phyloP scores from a whole-genome alignment of 1,284 basidiomycete species.

The Trametes versicolor region DNA sequence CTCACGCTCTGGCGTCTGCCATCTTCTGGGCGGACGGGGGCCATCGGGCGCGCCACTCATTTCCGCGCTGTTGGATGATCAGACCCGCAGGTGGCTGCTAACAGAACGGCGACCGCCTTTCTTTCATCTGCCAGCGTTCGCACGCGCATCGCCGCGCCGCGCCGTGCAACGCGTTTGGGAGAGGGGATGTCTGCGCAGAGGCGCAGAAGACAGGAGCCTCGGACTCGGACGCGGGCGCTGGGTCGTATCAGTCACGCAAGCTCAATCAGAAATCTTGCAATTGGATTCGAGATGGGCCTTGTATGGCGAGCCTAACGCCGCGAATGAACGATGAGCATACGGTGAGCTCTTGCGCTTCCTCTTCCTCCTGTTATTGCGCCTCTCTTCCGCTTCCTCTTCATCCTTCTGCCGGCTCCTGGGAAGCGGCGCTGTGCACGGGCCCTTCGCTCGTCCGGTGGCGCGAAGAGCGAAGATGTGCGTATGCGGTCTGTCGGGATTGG shows the following conservation, averaged over 20 bases:
- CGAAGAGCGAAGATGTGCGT: constrained; percentile 5
- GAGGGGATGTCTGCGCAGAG: background rate
- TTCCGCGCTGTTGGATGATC: constrained; percentile 22
- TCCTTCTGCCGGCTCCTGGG: constrained; percentile 1
- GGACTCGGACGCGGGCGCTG: constrained; percentile 1
- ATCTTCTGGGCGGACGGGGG: constrained; percentile 4
- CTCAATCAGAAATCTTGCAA: constrained; percentile 19
- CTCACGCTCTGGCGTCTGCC: background rate
- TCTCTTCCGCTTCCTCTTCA: background rate
- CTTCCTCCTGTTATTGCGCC: background rate
- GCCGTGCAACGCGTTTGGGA: background rate
- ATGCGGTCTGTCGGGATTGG: constrained; percentile 11
- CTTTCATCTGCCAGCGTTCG: constrained; percentile 32
- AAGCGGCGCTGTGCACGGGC: constrained; percentile 1
- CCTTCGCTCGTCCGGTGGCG: constrained; percentile 3
- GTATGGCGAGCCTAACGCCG: constrained; percentile 10
- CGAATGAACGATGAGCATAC: background rate
- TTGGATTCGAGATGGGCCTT: constrained; percentile 8
- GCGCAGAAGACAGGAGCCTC: background rate
- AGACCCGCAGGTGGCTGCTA: constrained; percentile 17
- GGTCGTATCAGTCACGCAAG: constrained; percentile 23
- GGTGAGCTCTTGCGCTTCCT: background rate
- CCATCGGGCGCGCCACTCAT: constrained; percentile 13
- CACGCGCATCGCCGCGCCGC: constrained; percentile 33
- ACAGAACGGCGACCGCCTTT: constrained; percentile 35